Base-by-base conservation (phyloP, 78 protist genomes). In the Mastigamoeba balamuthi region DNA sequence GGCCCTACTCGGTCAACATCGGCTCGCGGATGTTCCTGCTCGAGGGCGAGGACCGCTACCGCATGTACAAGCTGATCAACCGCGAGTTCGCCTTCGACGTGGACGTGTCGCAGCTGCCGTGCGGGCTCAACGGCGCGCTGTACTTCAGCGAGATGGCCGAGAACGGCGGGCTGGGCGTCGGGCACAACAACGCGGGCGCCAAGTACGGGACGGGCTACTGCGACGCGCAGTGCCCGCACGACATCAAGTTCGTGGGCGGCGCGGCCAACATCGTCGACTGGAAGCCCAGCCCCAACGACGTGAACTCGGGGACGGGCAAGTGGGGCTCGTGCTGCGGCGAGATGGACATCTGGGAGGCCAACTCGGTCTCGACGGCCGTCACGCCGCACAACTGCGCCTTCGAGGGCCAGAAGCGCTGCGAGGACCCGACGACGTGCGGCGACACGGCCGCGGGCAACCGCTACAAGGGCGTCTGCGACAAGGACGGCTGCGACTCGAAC, bases 221-320 rank as follows among this genome's bases (percentile, higher is more conserved):
- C 77, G 82, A 78, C 40, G 82, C 82, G 40, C 82, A 78, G 43
- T 78, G 82, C 77, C 82, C 82, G 3, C 81, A 75, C 69, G 82
- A 78, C 66, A 3, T 78, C 69, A 78, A 78, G 48, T 78, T 28
- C 64, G 28, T 78, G 39, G 1, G 72, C 81, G 82, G 82, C 28
- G 76, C 1, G 77, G 75, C 70, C 29, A 66, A 66, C 36, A 48
- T 66, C 29, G n/a, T 66, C 70, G 70, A 66, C 36, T 66, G 70
- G 70, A 66, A 25, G 10, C 70, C 70, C 9, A 30, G 65, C 37
- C n/a, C n/a, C 65, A 28, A 66, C 64, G 37, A 66, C 36, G n/a
- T 17, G n/a, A 66, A 66, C 37, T 23, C 64, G 9, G 70, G 70
- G 29, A 66, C 70, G 10, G 70, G 70, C 70, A 30, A 66, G n/a